These are phyloP conservation scores for Cyamopsis tetragonoloba DNA, from an alignment of 306 rosid genomes.

Conservation along the genomic window DNA sequence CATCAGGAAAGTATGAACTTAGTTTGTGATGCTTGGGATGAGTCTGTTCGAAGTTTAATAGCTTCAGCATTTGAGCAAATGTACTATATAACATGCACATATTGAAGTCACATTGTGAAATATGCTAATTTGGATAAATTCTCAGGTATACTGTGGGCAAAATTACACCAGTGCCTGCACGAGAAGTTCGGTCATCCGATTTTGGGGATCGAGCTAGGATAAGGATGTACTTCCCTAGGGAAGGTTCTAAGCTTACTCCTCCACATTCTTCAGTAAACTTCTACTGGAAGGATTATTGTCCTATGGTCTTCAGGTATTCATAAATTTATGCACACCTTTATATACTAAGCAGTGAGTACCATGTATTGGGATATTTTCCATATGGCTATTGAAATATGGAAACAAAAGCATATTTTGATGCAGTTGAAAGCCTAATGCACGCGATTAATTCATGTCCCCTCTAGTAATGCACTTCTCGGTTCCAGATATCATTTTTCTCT, in stretches of 20 bases:
- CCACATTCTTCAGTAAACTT: conserved; percentile 74
- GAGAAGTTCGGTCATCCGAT: conserved; percentile 87
- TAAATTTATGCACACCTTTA: neutral
- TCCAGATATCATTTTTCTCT: neutral
- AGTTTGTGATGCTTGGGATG: neutral
- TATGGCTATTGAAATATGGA: too few relatives aligned
- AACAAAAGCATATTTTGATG: too few relatives aligned
- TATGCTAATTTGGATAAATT: conserved; percentile 34
- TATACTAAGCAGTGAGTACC: neutral
- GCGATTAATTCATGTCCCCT: neutral
- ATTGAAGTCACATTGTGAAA: too few relatives aligned
- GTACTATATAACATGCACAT: too few relatives aligned
- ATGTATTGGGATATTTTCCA: conserved; percentile 25
- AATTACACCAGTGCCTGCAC: conserved; percentile 84
- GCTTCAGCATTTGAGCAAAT: neutral
- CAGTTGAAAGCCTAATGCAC: neutral
- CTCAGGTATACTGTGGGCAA: conserved; percentile 89
- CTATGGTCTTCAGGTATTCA: conserved; percentile 91
- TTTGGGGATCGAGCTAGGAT: conserved; percentile 86
- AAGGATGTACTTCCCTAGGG: conserved; percentile 73
- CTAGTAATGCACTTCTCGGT: neutral
- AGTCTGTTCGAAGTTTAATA: neutral
- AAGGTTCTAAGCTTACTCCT: conserved; percentile 82
- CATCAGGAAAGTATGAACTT: neutral
- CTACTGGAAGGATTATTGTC: conserved; percentile 91